Evolutionary conservation across 2,329 filamentous ascomycete genomes (phyloP).

Genomic region (Aureobasidium sp.): DNA sequence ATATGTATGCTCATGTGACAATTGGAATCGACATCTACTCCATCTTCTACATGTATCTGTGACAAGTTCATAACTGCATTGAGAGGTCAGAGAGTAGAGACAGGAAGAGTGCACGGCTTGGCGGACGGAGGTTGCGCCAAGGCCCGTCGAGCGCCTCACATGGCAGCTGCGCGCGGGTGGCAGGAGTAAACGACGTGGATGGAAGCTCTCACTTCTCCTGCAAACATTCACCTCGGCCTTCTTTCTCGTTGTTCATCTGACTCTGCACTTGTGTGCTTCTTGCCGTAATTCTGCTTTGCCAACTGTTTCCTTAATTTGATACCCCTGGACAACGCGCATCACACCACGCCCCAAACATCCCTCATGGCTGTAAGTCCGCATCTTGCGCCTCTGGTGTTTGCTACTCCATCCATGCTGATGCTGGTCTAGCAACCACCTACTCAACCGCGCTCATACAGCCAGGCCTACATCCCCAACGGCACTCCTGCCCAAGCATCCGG

Average conservation of each 20-base stretch:
- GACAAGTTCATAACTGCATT: no score
- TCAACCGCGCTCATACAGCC: constrained; percentile 42
- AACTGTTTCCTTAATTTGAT: constrained; percentile 8
- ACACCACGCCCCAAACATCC: not conserved
- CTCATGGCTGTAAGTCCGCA: constrained; percentile 13
- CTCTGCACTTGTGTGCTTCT: not conserved
- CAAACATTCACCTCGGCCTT: not conserved
- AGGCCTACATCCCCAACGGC: constrained; percentile 40
- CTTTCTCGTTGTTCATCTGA: constrained; percentile 4
- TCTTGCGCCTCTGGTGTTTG: not conserved
- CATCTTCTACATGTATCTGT: not conserved
- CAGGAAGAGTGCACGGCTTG: not conserved
- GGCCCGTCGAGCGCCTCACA: not conserved
- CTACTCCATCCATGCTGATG: not conserved
- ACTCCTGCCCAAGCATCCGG: constrained; percentile 22
- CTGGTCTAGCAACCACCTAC: constrained; percentile 37
- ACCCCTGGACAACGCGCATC: constrained; percentile 5
- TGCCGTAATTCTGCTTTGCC: constrained; percentile 1
- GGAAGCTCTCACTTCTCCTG: not conserved
- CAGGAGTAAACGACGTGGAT: constrained; percentile 10
- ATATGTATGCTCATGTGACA: not conserved
- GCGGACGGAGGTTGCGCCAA: not conserved
- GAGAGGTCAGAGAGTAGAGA: not conserved
- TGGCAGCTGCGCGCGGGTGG: not conserved
- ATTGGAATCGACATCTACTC: not conserved